phyloP scores from a whole-genome alignment of 1,284 basidiomycete genomes.

The Wallemia mellicola region DNA sequence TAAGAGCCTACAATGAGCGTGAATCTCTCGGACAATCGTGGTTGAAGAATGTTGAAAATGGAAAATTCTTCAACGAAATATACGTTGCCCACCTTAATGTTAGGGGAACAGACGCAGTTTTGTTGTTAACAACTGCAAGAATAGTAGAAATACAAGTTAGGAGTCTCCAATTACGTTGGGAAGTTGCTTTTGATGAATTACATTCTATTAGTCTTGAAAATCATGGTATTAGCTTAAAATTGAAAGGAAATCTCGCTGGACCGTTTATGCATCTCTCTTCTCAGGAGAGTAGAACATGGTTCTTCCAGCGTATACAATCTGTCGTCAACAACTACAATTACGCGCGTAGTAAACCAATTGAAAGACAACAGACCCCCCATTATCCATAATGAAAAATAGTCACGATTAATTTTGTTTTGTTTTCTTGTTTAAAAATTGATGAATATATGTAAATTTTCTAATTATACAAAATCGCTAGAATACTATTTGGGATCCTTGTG shows the following conservation, averaged over 20 bases:
- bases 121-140: conserved; percentile 45
- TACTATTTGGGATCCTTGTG: background rate
- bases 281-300: conserved; percentile 22
- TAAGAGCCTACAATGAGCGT: conserved; percentile 46
- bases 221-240: conserved; percentile 56
- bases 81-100: conserved; percentile 82
- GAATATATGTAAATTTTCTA: background rate
- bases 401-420: background rate
- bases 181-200: conserved; percentile 59
- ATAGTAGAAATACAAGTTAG: conserved; percentile 64
- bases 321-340: background rate
- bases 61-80: conserved; percentile 46
- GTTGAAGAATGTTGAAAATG: conserved; percentile 72
- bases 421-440: background rate
- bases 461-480: background rate
- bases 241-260: conserved; percentile 21
- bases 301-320: conserved; percentile 23
- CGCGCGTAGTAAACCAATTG: background rate
- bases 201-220: conserved; percentile 67
- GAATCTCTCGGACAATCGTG: conserved; percentile 88
- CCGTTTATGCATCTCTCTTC: conserved; percentile 25
- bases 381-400: background rate
- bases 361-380: background rate
- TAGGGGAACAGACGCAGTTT: conserved; percentile 50
- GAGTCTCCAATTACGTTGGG: conserved; percentile 66